Evolutionary conservation across 345 rosid genomes (phyloP).

Genomic region (Populus euphratica): DNA sequence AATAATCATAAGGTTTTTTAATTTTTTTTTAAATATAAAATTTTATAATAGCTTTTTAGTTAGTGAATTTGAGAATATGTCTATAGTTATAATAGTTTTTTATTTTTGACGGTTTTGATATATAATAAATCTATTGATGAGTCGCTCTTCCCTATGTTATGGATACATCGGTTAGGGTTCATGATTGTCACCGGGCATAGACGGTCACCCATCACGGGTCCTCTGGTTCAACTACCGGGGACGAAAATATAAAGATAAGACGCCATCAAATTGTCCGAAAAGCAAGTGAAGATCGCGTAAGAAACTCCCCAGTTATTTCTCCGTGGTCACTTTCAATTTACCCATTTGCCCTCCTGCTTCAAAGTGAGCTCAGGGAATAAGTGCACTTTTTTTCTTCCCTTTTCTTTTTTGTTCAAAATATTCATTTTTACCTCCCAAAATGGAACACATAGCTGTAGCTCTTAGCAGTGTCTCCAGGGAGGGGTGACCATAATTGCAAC

Average conservation of each 20-base stretch:
- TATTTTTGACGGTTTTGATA: too few relatives aligned
- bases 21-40: too few relatives aligned
- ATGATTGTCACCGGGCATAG: constrained; percentile 26
- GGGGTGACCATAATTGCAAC: neutral
- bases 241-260: constrained; percentile 15
- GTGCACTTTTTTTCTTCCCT: neutral
- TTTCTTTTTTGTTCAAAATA: neutral
- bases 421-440: neutral
- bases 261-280: constrained; percentile 37
- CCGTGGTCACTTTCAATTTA: constrained; percentile 2
- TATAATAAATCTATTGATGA: too few relatives aligned
- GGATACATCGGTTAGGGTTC: constrained; percentile 25
- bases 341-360: constrained; percentile 18
- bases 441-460: neutral
- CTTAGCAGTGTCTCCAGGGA: neutral
- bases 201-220: constrained; percentile 49
- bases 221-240: constrained; percentile 41
- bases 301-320: constrained; percentile 24
- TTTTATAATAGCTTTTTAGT: too few relatives aligned
- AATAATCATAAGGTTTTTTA: too few relatives aligned
- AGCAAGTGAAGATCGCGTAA: constrained; percentile 16
- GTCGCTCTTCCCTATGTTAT: neutral
- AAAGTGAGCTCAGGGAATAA: neutral
- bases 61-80: too few relatives aligned
- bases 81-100: too few relatives aligned